Conservation (phyloP, 2,329 filamentous ascomycete genomes). For the Hypoxylon sp. region DNA sequence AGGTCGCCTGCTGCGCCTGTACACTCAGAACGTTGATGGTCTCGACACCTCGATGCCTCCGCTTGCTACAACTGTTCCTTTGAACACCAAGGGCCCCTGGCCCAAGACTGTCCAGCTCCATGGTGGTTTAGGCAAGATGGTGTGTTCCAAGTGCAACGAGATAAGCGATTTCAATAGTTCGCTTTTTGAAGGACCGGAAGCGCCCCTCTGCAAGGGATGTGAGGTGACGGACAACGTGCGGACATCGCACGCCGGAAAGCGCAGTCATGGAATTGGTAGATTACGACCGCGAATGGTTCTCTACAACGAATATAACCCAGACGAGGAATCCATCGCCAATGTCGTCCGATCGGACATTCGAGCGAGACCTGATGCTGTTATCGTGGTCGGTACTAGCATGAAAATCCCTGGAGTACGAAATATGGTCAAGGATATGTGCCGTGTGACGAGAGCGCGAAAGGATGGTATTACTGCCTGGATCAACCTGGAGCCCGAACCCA, state of each 20-base stretch:
- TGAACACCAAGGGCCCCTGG: constrained; percentile 88
- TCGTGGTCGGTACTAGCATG: constrained; percentile 94
- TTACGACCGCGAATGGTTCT: constrained; percentile 92
- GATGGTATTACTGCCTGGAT: constrained; percentile 94
- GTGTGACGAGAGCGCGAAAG: constrained; percentile 79
- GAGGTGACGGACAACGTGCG: constrained; percentile 78
- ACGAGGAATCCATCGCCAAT: constrained; percentile 93
- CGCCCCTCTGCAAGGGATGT: constrained; percentile 82
- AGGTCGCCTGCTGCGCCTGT: constrained; percentile 85
- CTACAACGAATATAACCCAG: constrained; percentile 97
- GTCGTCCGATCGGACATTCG: constrained; percentile 88
- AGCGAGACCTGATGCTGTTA: constrained; percentile 84
- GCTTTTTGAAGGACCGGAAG: constrained; percentile 83
- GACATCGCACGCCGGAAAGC: constrained; percentile 78
- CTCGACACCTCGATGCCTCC: constrained; percentile 87
- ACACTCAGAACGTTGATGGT: constrained; percentile 96
- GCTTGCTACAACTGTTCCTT: constrained; percentile 79
- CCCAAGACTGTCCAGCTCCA: constrained; percentile 93
- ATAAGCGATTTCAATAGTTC: constrained; percentile 78
- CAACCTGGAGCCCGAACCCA: constrained; percentile 86
- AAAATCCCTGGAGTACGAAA: constrained; percentile 93
- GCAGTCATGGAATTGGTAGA: constrained; percentile 91
- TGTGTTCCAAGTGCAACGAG: constrained; percentile 89
- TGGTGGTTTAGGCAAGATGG: constrained; percentile 93
- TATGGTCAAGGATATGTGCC: constrained; percentile 90